Percentiles rank a stretch among this genome's conserved stretches.
Conservation (phyloP, 768 basidiomycete species). For the Boletus sensibilis region DNA sequence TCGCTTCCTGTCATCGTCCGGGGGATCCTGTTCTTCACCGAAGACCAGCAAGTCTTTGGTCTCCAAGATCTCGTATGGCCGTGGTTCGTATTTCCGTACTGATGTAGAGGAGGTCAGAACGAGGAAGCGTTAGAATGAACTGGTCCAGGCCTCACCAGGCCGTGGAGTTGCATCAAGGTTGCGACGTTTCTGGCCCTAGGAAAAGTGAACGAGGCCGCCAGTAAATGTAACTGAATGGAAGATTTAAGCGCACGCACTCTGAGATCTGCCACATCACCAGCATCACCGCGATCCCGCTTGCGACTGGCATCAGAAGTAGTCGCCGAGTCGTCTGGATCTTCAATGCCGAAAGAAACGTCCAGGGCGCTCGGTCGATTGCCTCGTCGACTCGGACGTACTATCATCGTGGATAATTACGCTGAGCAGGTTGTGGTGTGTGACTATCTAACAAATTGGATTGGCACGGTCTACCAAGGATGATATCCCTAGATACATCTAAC, state of each 20-base stretch:
- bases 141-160: constrained; percentile 15
- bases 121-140: neutral
- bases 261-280: constrained; percentile 4
- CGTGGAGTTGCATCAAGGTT: constrained; percentile 22
- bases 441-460: neutral
- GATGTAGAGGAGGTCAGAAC: neutral
- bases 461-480: constrained; percentile 1
- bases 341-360: constrained; percentile 52
- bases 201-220: neutral
- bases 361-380: constrained; percentile 50
- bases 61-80: constrained; percentile 37
- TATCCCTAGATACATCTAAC: constrained; percentile 10
- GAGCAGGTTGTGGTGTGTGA: neutral
- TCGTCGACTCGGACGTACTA: constrained; percentile 17
- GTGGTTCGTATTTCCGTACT: constrained; percentile 43
- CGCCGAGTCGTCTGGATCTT: constrained; percentile 30
- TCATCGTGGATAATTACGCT: neutral
- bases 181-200: constrained; percentile 28
- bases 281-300: constrained; percentile 24
- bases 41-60: constrained; percentile 34
- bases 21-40: constrained; percentile 43
- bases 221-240: neutral
- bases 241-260: constrained; percentile 14
- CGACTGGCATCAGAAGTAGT: constrained; percentile 28
- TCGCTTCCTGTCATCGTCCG: constrained; percentile 45